These are phyloP conservation scores for Nidularia sp. DNA, from an alignment of 768 basidiomycete species.

Conservation along the genomic window DNA sequence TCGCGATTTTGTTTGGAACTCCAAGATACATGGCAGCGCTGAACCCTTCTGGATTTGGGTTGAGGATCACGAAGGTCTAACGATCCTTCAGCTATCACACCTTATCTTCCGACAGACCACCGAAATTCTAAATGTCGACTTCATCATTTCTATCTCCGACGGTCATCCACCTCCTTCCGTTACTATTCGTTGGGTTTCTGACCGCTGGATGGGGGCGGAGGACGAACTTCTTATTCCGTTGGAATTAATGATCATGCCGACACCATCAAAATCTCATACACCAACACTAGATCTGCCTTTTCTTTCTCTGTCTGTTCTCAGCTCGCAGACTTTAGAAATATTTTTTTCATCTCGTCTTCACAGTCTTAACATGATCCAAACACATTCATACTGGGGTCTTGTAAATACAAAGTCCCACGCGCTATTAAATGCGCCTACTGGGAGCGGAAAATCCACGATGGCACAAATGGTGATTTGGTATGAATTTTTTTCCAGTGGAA, in stretches of 20 bases:
- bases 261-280: conserved; percentile 48
- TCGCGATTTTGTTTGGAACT: conserved; percentile 77
- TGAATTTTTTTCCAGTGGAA: conserved; percentile 11
- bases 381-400: conserved; percentile 83
- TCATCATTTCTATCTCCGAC: conserved; percentile 71
- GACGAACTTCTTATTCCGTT: conserved; percentile 63
- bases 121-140: conserved; percentile 58
- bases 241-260: conserved; percentile 74
- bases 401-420: conserved; percentile 63
- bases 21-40: conserved; percentile 63
- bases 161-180: conserved; percentile 59
- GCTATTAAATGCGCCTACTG: conserved; percentile 74
- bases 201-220: conserved; percentile 92
- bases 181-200: conserved; percentile 78
- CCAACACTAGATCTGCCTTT: conserved; percentile 72
- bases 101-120: conserved; percentile 70
- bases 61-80: conserved; percentile 78
- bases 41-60: conserved; percentile 98
- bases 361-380: conserved; percentile 82
- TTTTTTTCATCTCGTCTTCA: conserved; percentile 41
- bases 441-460: conserved; percentile 77
- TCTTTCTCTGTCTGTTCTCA: conserved; percentile 53
- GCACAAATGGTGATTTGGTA: conserved; percentile 73
- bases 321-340: conserved; percentile 39
- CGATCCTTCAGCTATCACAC: conserved; percentile 78